Percentiles rank a stretch among this genome's conserved stretches.
Evolutionary conservation across 441 rosid genomes (phyloP).

Genomic region (Geranium incanum): DNA sequence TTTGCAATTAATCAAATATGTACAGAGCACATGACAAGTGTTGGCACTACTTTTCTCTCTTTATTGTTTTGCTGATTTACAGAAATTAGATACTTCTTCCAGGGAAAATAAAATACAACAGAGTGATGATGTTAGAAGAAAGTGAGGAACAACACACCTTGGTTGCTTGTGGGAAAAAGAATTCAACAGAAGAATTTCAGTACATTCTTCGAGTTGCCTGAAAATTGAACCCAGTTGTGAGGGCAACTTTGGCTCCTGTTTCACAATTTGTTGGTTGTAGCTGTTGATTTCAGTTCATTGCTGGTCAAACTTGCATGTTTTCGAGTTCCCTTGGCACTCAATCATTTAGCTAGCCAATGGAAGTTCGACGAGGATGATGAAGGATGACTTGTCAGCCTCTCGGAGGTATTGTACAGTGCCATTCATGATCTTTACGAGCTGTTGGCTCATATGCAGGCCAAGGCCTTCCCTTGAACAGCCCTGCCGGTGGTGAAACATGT

Average conservation of each 20-base stretch:
- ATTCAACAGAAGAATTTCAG: neutral
- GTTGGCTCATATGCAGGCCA: slow-evolving; percentile 57
- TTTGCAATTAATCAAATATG: neutral
- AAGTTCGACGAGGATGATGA: slow-evolving; percentile 53
- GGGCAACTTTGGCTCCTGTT: neutral
- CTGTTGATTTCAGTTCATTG: neutral
- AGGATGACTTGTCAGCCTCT: slow-evolving; percentile 60
- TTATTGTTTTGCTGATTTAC: neutral
- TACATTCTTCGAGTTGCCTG: neutral
- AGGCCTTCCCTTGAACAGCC: slow-evolving; percentile 71
- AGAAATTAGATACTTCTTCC: neutral
- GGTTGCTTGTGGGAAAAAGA: neutral
- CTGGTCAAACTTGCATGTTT: neutral
- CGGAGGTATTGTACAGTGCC: slow-evolving; percentile 69
- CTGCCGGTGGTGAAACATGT: slow-evolving; percentile 55
- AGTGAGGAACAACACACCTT: neutral
- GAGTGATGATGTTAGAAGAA: slow-evolving; percentile 2
- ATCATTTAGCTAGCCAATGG: slow-evolving; percentile 34
- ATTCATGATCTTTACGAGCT: slow-evolving; percentile 69
- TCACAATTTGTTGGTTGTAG: neutral
- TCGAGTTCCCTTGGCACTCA: slow-evolving; percentile 10
- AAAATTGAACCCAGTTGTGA: neutral
- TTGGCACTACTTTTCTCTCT: neutral
- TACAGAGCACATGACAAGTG: neutral
- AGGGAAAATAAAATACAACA: neutral